These are phyloP conservation scores for Trichomonas vaginalis DNA, from an alignment of 208 protist species.

Conservation along the genomic window DNA sequence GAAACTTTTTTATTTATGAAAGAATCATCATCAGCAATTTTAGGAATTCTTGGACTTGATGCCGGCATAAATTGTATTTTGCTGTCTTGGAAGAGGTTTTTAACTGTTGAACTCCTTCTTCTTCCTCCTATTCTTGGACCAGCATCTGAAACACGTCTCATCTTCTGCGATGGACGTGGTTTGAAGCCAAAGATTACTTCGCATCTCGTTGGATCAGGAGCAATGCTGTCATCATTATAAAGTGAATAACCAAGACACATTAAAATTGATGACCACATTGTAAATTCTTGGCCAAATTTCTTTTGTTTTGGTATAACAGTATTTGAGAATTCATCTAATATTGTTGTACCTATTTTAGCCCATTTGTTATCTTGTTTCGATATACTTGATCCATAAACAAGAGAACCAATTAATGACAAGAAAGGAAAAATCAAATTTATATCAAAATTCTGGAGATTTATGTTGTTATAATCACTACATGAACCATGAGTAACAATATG, in stretches of 20 bases:
- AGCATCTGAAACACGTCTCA: neutral
- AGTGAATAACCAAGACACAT: neutral
- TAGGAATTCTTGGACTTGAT: too few relatives aligned
- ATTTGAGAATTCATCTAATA: neutral
- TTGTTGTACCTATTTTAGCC: neutral
- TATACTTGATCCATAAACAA: neutral
- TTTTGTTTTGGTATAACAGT: neutral
- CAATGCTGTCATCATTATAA: neutral
- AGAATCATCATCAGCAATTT: too few relatives aligned
- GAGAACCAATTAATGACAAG: neutral
- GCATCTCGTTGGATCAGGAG: neutral
- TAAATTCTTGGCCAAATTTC: neutral
- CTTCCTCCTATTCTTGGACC: neutral
- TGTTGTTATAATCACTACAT: neutral
- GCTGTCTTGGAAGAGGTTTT: neutral
- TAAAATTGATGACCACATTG: neutral
- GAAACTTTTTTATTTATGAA: too few relatives aligned
- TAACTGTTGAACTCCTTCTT: neutral
- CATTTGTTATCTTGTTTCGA: neutral
- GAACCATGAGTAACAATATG: neutral
- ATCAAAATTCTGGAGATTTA: neutral
- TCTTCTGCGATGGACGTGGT: neutral
- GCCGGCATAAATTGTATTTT: neutral
- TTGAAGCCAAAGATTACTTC: neutral
- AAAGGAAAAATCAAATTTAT: neutral